A percentile compares a stretch with the other conserved stretches of the same genome.
Conservation (phyloP, 495 filamentous ascomycete species). For the Hamigera avellanea region DNA sequence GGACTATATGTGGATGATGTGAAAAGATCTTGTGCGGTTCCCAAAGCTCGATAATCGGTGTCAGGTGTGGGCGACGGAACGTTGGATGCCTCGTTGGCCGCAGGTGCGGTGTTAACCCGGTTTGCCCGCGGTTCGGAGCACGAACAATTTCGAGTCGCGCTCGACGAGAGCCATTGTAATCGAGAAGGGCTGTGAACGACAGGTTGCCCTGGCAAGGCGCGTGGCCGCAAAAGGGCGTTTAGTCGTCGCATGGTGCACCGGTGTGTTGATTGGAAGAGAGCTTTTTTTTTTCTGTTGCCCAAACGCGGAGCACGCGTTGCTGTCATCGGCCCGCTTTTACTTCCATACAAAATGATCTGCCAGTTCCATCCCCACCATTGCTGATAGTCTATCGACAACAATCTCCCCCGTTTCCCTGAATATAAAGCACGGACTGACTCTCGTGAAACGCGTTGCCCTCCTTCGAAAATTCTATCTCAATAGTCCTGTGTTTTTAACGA, state of each 20-base stretch:
- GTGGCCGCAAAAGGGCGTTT: not conserved
- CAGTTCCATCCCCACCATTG: not conserved
- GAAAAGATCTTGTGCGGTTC: constrained; percentile 63
- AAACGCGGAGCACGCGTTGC: not conserved
- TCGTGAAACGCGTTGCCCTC: too few species aligned
- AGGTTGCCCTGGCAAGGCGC: constrained; percentile 1
- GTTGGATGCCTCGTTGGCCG: constrained; percentile 9
- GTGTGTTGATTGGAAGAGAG: not conserved
- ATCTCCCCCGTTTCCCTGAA: too few species aligned
- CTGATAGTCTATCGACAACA: not conserved
- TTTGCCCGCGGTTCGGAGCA: constrained; percentile 20
- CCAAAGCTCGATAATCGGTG: constrained; percentile 60
- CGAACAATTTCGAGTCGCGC: constrained; percentile 22
- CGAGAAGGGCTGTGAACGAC: constrained; percentile 1
- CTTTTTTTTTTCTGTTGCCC: not conserved
- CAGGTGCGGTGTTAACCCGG: not conserved
- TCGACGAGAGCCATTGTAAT: constrained; percentile 24
- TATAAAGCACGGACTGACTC: too few species aligned
- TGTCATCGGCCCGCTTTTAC: not conserved
- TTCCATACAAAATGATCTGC: not conserved
- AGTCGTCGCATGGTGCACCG: not conserved
- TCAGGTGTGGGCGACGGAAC: constrained; percentile 14
- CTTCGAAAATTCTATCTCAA: too few species aligned
- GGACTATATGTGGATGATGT: constrained; percentile 70
- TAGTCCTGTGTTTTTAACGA: too few species aligned